Conservation (phyloP, 2,329 filamentous ascomycete genomes). For the Emergomyces pasteurianus region DNA sequence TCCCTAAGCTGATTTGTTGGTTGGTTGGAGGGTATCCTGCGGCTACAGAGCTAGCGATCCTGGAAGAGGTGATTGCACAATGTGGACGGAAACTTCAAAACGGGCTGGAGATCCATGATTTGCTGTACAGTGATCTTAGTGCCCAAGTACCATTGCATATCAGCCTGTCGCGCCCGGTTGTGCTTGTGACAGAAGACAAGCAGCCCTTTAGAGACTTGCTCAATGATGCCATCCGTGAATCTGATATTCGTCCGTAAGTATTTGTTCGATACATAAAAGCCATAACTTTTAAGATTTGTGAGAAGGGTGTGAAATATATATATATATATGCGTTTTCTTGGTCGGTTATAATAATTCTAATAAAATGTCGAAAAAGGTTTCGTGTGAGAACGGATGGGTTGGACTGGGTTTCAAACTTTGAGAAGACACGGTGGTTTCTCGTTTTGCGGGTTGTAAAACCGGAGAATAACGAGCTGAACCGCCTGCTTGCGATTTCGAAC, state of each 20-base stretch:
- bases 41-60: slow-evolving; percentile 21
- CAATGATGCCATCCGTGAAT: slow-evolving; percentile 30
- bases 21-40: slow-evolving; percentile 28
- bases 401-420: slow-evolving; percentile 56
- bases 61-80: slow-evolving; percentile 21
- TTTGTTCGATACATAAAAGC: neutral
- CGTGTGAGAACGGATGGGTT: slow-evolving; percentile 35
- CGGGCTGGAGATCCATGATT: slow-evolving; percentile 45
- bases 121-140: slow-evolving; percentile 66
- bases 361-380: slow-evolving; percentile 36
- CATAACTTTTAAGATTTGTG: neutral
- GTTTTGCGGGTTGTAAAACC: slow-evolving; percentile 52
- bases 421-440: slow-evolving; percentile 67
- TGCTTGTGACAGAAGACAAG: slow-evolving; percentile 60
- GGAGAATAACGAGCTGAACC: slow-evolving; percentile 44
- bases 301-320: neutral
- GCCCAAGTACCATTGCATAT: slow-evolving; percentile 75
- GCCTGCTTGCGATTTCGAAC: slow-evolving; percentile 58
- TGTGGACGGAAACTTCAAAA: slow-evolving; percentile 28
- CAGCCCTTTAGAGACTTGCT: slow-evolving; percentile 53
- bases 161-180: slow-evolving; percentile 73
- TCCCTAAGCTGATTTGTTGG: slow-evolving; percentile 7
- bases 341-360: neutral
- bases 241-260: slow-evolving; percentile 35
- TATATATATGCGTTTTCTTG: neutral